A percentile compares a stretch with the other conserved stretches of the same genome.
These are phyloP conservation scores for Geotrichum phurueaensis DNA, from an alignment of 1,139 yeast species.

Conservation along the genomic window DNA sequence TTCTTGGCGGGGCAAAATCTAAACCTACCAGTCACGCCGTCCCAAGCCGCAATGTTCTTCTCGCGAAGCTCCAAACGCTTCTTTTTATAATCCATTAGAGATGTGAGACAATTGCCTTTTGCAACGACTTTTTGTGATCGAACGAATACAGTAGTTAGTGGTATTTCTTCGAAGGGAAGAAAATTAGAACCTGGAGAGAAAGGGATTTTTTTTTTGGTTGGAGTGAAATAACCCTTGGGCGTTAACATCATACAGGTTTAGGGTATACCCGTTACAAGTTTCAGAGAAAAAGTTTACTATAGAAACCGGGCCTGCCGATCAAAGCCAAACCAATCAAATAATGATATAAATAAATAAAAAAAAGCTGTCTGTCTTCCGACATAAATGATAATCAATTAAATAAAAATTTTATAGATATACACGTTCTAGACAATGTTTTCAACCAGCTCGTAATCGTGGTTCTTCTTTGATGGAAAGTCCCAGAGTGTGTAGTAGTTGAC, in stretches of 20 bases:
- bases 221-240: background rate
- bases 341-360: too few relatives aligned
- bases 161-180: background rate
- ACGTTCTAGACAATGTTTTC: conserved; percentile 10
- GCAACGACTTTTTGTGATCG: background rate
- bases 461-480: conserved; percentile 29
- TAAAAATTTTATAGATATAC: background rate
- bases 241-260: background rate
- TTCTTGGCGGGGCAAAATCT: background rate
- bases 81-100: conserved; percentile 10
- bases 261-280: background rate
- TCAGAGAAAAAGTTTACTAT: too few relatives aligned
- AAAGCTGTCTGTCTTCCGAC: too few relatives aligned
- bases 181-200: background rate
- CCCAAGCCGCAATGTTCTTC: conserved; percentile 51
- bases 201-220: background rate
- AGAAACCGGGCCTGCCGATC: too few relatives aligned
- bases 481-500: conserved; percentile 37
- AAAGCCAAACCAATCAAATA: too few relatives aligned
- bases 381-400: too few relatives aligned
- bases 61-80: conserved; percentile 38
- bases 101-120: background rate
- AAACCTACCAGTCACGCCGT: conserved; percentile 38
- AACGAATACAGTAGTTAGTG: background rate
- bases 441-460: conserved; percentile 22